A percentile compares a stretch with the other conserved stretches of the same genome.
These are phyloP conservation scores for Podochytrium sp. DNA, from an alignment of 192 early-diverging fungal genomes.

Conservation along the genomic window DNA sequence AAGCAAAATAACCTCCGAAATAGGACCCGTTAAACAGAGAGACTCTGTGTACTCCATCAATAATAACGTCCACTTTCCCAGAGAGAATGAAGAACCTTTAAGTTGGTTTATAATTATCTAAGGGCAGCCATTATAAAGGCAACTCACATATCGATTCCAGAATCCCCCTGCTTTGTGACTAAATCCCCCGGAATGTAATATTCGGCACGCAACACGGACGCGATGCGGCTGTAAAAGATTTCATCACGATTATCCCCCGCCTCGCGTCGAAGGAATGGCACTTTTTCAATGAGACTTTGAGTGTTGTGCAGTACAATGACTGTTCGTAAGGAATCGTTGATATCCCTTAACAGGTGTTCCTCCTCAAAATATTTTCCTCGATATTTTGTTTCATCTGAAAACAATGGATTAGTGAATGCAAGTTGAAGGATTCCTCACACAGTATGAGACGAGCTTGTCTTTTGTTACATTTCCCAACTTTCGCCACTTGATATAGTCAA, in stretches of 20 bases:
- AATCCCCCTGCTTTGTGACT: constrained; percentile 29
- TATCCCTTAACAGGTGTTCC: no score
- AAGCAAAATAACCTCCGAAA: not conserved
- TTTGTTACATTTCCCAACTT: not conserved
- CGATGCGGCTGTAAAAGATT: constrained; percentile 15
- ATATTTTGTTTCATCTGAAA: no score
- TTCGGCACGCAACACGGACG: constrained; percentile 10
- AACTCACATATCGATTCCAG: constrained; percentile 55
- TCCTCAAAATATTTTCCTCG: no score
- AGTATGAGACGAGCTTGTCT: constrained; percentile 23
- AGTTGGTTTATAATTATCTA: no score
- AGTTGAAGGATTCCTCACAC: constrained; percentile 16
- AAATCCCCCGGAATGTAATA: constrained; percentile 30
- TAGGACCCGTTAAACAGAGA: not conserved
- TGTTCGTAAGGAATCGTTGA: no score
- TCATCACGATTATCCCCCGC: constrained; percentile 31
- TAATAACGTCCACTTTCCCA: constrained; percentile 28
- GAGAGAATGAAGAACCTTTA: constrained; percentile 45
- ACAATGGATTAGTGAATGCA: no score
- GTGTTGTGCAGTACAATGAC: constrained; percentile 33
- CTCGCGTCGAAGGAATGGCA: constrained; percentile 27
- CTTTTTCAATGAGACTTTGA: constrained; percentile 32
- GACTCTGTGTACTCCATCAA: constrained; percentile 39
- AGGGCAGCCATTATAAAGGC: no score
- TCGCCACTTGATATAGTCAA: not conserved